A percentile compares a stretch with the other conserved stretches of the same genome.
Evolutionary conservation across 306 rosid genomes (phyloP).

Genomic region (Purshia tridentata): DNA sequence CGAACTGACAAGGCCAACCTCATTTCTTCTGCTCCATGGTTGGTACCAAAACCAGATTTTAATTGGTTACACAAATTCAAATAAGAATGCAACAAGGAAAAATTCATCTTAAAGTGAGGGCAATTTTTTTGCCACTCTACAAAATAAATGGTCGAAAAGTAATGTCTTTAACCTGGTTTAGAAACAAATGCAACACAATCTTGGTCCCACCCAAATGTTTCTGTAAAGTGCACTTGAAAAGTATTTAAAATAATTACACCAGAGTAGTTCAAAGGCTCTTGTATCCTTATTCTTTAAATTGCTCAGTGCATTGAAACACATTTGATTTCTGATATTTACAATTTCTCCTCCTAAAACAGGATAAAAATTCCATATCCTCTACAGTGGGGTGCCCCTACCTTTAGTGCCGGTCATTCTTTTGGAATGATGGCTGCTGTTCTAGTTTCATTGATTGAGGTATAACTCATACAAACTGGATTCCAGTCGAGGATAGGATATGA

Average conservation of each 20-base stretch:
- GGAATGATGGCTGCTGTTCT: conserved; percentile 98
- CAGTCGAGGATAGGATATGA: not conserved
- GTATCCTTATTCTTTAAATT: not conserved
- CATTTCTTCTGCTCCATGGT: conserved; percentile 98
- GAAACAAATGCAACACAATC: no score
- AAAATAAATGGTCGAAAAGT: not conserved
- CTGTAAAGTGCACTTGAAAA: not conserved
- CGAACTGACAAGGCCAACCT: conserved; percentile 87
- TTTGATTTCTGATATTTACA: not conserved
- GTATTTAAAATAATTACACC: not conserved
- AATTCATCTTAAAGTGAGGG: not conserved
- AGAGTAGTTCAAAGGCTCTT: not conserved
- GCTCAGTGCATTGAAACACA: not conserved
- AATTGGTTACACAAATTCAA: not conserved
- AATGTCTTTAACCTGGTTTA: no score
- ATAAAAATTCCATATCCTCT: conserved; percentile 93
- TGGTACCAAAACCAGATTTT: conserved; percentile 30
- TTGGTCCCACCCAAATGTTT: not conserved
- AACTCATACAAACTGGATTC: not conserved
- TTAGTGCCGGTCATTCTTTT: conserved; percentile 86
- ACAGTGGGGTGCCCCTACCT: conserved; percentile 99
- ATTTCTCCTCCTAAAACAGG: conserved; percentile 42
- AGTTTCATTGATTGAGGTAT: conserved; percentile 95
- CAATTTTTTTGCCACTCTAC: not conserved
- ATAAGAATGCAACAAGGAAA: not conserved